phyloP scores from a whole-genome alignment of 2,329 filamentous ascomycete genomes.

The Cladophialophora psammophila region DNA sequence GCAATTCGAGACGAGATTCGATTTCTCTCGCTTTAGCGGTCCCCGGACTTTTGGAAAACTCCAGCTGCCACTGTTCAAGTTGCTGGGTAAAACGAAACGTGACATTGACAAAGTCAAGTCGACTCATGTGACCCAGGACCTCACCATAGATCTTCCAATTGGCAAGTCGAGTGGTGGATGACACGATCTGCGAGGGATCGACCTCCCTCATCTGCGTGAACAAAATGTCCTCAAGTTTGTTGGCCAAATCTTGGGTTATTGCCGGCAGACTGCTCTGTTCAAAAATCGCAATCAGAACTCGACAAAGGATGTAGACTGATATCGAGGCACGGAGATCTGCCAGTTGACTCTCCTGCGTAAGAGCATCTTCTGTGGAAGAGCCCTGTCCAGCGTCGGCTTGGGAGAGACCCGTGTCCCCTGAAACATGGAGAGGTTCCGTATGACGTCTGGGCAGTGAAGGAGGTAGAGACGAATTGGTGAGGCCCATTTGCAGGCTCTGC shows the following conservation, averaged over 20 bases:
- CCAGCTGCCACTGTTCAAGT: slow-evolving; percentile 77
- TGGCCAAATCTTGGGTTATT: slow-evolving; percentile 90
- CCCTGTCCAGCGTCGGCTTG: slow-evolving; percentile 45
- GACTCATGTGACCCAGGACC: slow-evolving; percentile 94
- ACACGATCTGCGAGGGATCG: slow-evolving; percentile 75
- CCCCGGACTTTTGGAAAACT: slow-evolving; percentile 69
- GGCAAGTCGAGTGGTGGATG: slow-evolving; percentile 81
- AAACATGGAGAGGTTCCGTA: slow-evolving; percentile 71
- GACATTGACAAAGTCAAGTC: slow-evolving; percentile 85
- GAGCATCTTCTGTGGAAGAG: slow-evolving; percentile 42
- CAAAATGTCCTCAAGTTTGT: slow-evolving; percentile 92
- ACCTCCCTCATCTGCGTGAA: slow-evolving; percentile 93
- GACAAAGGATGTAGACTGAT: slow-evolving; percentile 93
- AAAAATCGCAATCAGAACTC: slow-evolving; percentile 92
- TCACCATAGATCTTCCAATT: slow-evolving; percentile 97
- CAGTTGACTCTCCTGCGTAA: slow-evolving; percentile 69
- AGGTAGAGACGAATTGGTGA: slow-evolving; percentile 38
- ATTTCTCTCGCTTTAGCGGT: slow-evolving; percentile 69
- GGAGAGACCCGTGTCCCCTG: slow-evolving; percentile 46
- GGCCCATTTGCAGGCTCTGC: slow-evolving; percentile 29
- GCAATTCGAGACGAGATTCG: slow-evolving; percentile 83
- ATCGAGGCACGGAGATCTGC: slow-evolving; percentile 90
- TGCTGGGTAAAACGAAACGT: slow-evolving; percentile 82
- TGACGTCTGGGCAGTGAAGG: slow-evolving; percentile 70
- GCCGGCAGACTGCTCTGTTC: slow-evolving; percentile 82